Conservation (phyloP, 2,329 filamentous ascomycete species). For the Diaporthe aspalathi region DNA sequence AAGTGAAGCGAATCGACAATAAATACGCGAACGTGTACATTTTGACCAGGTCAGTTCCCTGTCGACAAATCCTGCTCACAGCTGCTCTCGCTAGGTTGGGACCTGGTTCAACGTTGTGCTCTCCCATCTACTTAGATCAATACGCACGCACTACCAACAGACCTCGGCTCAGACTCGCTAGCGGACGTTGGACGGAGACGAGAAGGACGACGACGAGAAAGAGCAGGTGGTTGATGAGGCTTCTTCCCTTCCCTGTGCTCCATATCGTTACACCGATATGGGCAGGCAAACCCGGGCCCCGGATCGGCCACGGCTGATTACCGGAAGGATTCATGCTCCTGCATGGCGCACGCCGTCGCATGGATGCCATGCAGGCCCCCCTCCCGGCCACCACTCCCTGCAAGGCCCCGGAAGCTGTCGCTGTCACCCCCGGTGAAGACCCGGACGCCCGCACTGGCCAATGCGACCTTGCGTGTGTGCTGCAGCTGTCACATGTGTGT, state of each 20-base stretch:
- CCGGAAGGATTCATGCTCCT: neutral
- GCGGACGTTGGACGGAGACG: neutral
- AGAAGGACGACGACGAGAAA: neutral
- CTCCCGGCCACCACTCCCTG: slow-evolving; percentile 24
- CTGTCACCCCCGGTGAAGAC: slow-evolving; percentile 17
- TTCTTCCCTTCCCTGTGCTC: neutral
- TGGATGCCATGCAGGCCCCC: neutral
- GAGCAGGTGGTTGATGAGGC: neutral
- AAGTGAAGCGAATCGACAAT: neutral
- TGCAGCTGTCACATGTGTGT: too few species aligned
- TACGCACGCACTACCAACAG: too few species aligned
- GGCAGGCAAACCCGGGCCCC: slow-evolving; percentile 7
- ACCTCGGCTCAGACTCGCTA: neutral
- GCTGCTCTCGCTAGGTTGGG: neutral
- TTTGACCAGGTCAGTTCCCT: too few species aligned
- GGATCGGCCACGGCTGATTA: neutral
- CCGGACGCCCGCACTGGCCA: too few species aligned
- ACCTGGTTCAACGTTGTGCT: neutral
- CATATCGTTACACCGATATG: neutral
- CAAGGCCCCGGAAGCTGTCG: slow-evolving; percentile 21
- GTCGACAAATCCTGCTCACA: too few species aligned
- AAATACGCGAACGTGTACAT: too few species aligned
- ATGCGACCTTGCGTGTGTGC: too few species aligned
- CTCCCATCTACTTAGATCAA: too few species aligned
- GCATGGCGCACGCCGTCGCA: neutral